Evolutionary conservation across 768 basidiomycete genomes (phyloP).

Genomic region (Russula abietina): DNA sequence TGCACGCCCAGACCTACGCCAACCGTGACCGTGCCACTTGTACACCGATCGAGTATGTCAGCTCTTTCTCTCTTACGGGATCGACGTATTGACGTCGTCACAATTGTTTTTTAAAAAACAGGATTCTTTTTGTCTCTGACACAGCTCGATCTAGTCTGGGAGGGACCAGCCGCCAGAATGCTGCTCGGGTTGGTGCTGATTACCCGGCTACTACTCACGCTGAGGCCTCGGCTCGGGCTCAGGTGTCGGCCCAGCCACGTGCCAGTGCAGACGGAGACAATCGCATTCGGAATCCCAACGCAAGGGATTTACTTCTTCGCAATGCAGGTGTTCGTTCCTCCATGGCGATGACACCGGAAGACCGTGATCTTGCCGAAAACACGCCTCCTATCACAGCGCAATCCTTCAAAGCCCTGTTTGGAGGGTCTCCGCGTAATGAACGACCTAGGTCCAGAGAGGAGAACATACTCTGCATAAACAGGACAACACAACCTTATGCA

Average conservation of each 20-base stretch:
- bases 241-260: too few species aligned
- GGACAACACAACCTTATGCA: not conserved
- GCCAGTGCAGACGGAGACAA: too few species aligned
- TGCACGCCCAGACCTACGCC: too few species aligned
- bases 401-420: not conserved
- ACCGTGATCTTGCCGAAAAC: not conserved
- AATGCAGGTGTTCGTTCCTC: not conserved
- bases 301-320: not conserved
- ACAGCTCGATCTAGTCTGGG: not conserved
- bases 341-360: not conserved
- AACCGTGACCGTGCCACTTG: too few species aligned
- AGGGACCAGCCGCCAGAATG: not conserved
- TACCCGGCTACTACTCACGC: too few species aligned
- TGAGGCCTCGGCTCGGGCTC: too few species aligned
- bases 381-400: not conserved
- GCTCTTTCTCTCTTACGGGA: not conserved
- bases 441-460: not conserved
- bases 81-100: not conserved
- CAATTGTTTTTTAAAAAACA: not conserved
- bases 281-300: not conserved
- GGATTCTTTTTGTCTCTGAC: not conserved
- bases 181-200: too few species aligned
- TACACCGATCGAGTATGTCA: not conserved
- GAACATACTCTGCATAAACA: not conserved
- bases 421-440: fast-evolving